Evolutionary conservation across 1,139 yeast genomes (phyloP).

Genomic region (Diutina ranongensis): DNA sequence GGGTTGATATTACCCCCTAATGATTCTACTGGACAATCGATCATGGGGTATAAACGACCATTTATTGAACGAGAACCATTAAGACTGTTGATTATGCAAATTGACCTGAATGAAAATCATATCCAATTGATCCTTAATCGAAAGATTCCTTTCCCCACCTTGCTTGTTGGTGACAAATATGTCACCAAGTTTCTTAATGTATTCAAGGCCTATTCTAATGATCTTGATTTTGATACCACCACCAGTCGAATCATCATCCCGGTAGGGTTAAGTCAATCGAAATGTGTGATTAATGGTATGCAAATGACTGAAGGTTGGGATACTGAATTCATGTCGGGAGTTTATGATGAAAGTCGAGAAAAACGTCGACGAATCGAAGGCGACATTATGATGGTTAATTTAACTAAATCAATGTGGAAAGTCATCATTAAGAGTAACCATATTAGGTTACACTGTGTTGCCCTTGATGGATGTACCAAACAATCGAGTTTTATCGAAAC

Average conservation of each 20-base stretch:
- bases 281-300: conserved; percentile 24
- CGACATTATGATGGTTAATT: conserved; percentile 24
- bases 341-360: neutral
- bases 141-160: conserved; percentile 15
- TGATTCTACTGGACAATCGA: conserved; percentile 5
- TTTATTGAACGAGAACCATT: conserved; percentile 26
- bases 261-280: conserved; percentile 19
- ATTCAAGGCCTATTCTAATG: conserved; percentile 16
- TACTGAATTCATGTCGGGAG: conserved; percentile 14
- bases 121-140: conserved; percentile 20
- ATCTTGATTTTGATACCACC: conserved; percentile 14
- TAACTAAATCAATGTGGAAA: conserved; percentile 26
- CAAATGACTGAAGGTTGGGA: conserved; percentile 28
- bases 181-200: conserved; percentile 17
- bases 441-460: conserved; percentile 20
- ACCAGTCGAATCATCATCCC: conserved; percentile 15
- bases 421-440: conserved; percentile 16
- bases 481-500: conserved; percentile 12
- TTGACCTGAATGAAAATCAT: conserved; percentile 19
- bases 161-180: conserved; percentile 18
- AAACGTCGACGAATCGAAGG: conserved; percentile 13
- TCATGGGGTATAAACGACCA: conserved; percentile 43
- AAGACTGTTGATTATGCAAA: conserved; percentile 46
- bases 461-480: conserved; percentile 23
- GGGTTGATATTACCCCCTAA: neutral